Percentiles rank a stretch among this genome's conserved stretches.
phyloP scores from a whole-genome alignment of 805 yeast species.

The Yarrowia porcina region DNA sequence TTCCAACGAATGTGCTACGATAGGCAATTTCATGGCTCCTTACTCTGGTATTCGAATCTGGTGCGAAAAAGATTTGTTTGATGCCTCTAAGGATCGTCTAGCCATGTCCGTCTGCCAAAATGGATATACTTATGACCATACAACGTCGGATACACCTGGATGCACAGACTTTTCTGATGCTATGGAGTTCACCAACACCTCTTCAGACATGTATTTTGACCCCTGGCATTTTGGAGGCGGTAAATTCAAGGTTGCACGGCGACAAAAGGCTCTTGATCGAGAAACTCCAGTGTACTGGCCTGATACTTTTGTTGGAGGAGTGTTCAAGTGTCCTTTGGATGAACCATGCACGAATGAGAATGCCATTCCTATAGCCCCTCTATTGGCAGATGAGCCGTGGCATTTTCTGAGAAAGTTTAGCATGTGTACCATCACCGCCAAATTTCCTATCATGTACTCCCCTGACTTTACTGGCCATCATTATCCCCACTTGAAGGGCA shows the following conservation, averaged over 20 bases:
- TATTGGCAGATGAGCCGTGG: constrained; percentile 48
- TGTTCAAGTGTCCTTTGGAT: constrained; percentile 46
- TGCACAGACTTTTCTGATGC: background rate
- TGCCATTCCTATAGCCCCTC: constrained; percentile 50
- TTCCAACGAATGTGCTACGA: background rate
- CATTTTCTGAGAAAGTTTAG: constrained; percentile 33
- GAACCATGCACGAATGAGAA: constrained; percentile 25
- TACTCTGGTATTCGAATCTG: constrained; percentile 16
- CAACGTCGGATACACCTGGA: background rate
- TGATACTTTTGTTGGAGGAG: constrained; percentile 59
- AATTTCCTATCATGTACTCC: constrained; percentile 34
- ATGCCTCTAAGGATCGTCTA: background rate
- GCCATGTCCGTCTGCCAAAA: constrained; percentile 15
- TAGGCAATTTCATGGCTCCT: constrained; percentile 21
- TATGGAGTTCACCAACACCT: background rate
- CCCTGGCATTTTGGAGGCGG: constrained; percentile 28
- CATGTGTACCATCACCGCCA: constrained; percentile 42
- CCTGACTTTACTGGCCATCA: constrained; percentile 16
- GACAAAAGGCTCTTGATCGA: constrained; percentile 50
- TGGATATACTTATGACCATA: background rate
- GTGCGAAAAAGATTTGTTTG: background rate
- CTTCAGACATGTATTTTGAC: background rate
- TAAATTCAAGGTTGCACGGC: constrained; percentile 57
- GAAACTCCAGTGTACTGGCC: constrained; percentile 51
- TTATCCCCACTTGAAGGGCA: constrained; percentile 10